A percentile compares a stretch with the other conserved stretches of the same genome.
Conservation (phyloP, 2,329 filamentous ascomycete genomes). For the Penicillium sp. region DNA sequence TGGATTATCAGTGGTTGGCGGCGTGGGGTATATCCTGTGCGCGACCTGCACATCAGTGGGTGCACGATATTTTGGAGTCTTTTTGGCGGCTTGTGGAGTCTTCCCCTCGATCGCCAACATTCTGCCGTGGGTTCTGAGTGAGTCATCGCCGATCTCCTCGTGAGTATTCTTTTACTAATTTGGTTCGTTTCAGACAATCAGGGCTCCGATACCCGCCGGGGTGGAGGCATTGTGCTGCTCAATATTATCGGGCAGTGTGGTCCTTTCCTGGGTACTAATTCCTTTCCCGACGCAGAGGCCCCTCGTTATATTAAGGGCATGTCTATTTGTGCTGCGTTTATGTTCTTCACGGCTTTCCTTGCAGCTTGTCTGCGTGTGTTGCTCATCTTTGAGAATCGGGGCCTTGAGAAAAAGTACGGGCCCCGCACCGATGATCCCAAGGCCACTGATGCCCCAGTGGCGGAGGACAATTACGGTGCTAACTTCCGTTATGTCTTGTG, state of each 20-base stretch:
- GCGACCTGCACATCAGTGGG: conserved; percentile 56
- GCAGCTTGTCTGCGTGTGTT: conserved; percentile 57
- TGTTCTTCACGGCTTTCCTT: conserved; percentile 60
- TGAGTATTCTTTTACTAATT: background rate
- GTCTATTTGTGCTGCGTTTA: conserved; percentile 63
- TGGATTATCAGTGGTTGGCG: conserved; percentile 58
- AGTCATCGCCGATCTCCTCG: conserved; percentile 13
- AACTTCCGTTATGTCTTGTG: conserved; percentile 42
- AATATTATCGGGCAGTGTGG: conserved; percentile 69
- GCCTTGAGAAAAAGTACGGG: conserved; percentile 55
- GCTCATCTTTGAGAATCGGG: conserved; percentile 62
- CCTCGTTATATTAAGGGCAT: conserved; percentile 58
- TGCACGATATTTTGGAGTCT: conserved; percentile 55
- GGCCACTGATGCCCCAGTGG: conserved; percentile 21
- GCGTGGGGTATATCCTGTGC: conserved; percentile 66
- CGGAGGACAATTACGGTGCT: conserved; percentile 45
- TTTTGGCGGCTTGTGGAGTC: conserved; percentile 61
- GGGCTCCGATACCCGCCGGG: conserved; percentile 67
- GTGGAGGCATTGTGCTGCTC: conserved; percentile 66
- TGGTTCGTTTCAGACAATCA: conserved; percentile 59
- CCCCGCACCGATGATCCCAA: conserved; percentile 23
- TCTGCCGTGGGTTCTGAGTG: conserved; percentile 66
- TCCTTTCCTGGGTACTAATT: conserved; percentile 63
- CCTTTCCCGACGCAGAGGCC: conserved; percentile 57
- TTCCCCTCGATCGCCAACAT: conserved; percentile 71